Evolutionary conservation across 2,329 filamentous ascomycete genomes (phyloP).

Genomic region (Aspergillus thermomutatus): DNA sequence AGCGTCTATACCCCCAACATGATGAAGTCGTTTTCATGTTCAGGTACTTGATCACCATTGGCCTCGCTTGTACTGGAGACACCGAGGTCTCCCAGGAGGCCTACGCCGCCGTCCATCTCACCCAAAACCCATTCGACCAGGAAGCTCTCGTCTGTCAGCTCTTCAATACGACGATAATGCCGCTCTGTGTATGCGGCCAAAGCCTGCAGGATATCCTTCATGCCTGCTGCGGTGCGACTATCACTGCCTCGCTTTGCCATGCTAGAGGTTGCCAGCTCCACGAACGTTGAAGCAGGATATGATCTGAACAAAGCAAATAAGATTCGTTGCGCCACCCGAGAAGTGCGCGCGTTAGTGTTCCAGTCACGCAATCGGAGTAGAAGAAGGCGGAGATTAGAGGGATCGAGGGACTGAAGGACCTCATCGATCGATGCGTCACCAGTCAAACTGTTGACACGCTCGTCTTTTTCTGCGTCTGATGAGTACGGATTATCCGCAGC

Average conservation of each 20-base stretch:
- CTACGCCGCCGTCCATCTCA: slow-evolving; percentile 77
- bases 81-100: slow-evolving; percentile 31
- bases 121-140: slow-evolving; percentile 87
- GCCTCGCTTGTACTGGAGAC: slow-evolving; percentile 17
- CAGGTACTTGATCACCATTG: slow-evolving; percentile 18
- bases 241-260: slow-evolving; percentile 30
- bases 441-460: slow-evolving; percentile 35
- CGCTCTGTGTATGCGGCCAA: slow-evolving; percentile 86
- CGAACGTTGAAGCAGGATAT: slow-evolving; percentile 75
- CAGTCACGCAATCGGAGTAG: slow-evolving; percentile 84
- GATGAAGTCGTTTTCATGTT: slow-evolving; percentile 38
- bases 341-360: slow-evolving; percentile 92
- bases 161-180: slow-evolving; percentile 86
- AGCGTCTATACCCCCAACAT: slow-evolving; percentile 34
- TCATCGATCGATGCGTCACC: slow-evolving; percentile 66
- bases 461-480: slow-evolving; percentile 30
- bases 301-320: slow-evolving; percentile 74
- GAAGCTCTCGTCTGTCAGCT: slow-evolving; percentile 90
- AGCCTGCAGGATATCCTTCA: slow-evolving; percentile 84
- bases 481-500: slow-evolving; percentile 60
- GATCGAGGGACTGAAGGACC: slow-evolving; percentile 72
- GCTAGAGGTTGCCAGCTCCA: slow-evolving; percentile 55
- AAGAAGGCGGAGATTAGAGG: slow-evolving; percentile 81
- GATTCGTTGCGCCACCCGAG: slow-evolving; percentile 79
- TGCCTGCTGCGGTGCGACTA: slow-evolving; percentile 50